A percentile compares a stretch with the other conserved stretches of the same genome.
phyloP scores from a whole-genome alignment of 352 stramenopile species.

The Peronospora belbahrii region DNA sequence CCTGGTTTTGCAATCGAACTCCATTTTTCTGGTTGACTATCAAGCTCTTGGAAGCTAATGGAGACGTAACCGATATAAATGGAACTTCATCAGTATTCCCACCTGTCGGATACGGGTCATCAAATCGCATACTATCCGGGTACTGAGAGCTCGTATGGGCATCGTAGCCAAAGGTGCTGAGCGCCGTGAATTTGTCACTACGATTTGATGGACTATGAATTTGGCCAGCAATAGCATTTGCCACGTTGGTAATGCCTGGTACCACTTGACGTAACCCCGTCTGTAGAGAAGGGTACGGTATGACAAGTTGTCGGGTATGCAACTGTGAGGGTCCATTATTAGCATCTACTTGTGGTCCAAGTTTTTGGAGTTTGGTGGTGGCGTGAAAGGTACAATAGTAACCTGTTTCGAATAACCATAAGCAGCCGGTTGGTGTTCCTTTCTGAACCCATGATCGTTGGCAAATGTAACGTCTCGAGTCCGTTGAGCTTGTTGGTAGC shows the following conservation, averaged over 20 bases:
- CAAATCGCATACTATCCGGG: constrained; percentile 27
- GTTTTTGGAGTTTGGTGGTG: constrained; percentile 20
- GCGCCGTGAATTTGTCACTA: too few species aligned
- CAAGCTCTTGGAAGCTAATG: constrained; percentile 24
- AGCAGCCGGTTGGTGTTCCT: constrained; percentile 22
- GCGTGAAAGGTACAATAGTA: constrained; percentile 15
- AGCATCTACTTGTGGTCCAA: constrained; percentile 33
- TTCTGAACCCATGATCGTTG: constrained; percentile 23
- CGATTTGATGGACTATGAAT: constrained; percentile 4
- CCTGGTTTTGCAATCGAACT: constrained; percentile 8
- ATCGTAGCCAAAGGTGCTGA: constrained; percentile 10
- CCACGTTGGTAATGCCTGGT: constrained; percentile 21
- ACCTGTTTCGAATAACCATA: constrained; percentile 32
- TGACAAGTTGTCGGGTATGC: constrained; percentile 24
- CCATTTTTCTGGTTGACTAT: constrained; percentile 14
- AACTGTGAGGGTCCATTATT: constrained; percentile 30
- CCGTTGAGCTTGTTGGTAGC: constrained; percentile 44
- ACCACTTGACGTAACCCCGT: too few species aligned
- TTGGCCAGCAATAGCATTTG: constrained; percentile 5
- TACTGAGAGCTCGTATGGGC: constrained; percentile 11
- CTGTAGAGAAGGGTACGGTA: constrained; percentile 21
- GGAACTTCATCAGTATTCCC: constrained; percentile 22
- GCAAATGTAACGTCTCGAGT: constrained; percentile 15
- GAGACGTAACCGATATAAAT: constrained; percentile 39
- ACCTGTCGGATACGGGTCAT: constrained; percentile 22